Base-by-base conservation (phyloP, 495 filamentous ascomycete genomes). In the Platismatia glauca region DNA sequence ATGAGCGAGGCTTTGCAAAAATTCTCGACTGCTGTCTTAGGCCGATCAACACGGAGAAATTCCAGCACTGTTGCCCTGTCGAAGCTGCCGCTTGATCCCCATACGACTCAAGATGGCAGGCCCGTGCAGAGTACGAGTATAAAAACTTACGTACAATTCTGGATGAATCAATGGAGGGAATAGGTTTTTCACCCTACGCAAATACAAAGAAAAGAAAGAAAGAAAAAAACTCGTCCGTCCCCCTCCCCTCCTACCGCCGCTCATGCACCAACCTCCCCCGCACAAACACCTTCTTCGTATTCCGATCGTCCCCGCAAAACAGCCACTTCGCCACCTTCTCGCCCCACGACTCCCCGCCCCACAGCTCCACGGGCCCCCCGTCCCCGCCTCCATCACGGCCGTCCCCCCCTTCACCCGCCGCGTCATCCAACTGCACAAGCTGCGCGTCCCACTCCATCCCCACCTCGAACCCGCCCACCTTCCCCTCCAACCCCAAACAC, bases 391-490 rank as follows among this genome's bases (percentile, higher is more conserved):
- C 31, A 0, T 35, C 41, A 12, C 34, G 50, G 0, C 22, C 59
- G 43, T 78, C 79, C 91, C 88, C 82, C 79, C 86, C 37, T 87
- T 87, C 78, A 89, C 69, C 79, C 91, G 89, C 12, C 91, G 87
- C 12, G 29, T 56, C 39, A 58, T 34, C 63, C 56, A 64, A 70
- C 60, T 62, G 68, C 5, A 79, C 82, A 67, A 94, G 75, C 75
- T 94, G 87, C 67, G 88, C 90, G 81, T 96, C 91, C 84, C 86
- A 96, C 67, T 89, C 81, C 89, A 84, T 93, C n/a, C 90, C 91
- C 1, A 86, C 81, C 64, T 86, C 89, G 74, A 96, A 95, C 11
- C 74, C 82, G 7, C 91, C 91, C 27, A 96, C 79, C 64, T 77
- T 82, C 9, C 77, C 78, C 29, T 77, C 79, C 58, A 96, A 73